Evolutionary conservation across 2,329 filamentous ascomycete species (phyloP), one percentile per base, ranked within the genome.

Genomic region (Penicillium sp.): DNA sequence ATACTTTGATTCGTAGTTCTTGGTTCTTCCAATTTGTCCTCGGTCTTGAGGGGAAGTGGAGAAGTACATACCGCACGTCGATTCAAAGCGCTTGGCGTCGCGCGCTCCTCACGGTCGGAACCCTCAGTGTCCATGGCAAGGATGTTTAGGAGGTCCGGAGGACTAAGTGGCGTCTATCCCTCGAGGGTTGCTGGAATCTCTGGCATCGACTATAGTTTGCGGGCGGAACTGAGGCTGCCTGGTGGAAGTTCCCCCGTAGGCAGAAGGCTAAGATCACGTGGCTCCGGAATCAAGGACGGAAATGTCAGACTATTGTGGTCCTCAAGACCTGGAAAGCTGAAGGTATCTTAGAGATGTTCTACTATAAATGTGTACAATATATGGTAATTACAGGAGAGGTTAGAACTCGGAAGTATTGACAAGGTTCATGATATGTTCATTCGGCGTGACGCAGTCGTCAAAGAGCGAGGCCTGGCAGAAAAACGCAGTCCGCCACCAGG

Each of bases 51-150:
- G 45, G 25, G 30, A 40, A 57, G 59, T 64, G 52, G 52, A 53
- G 52, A 57, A 6, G 30, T 33, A 74, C 74, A 64, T 67, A 76
- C 74, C 45, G 74, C 74, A 55, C 73, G 74, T 64, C 68, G 64
- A 49, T 59, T 51, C 53, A 67, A 25, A 16, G 57, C 58, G 56
- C 63, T 61, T 43, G 69, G 54, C 35, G 52, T 52, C 30, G 69
- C 68, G 25, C 58, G 54, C 38, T 51, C 55, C 30, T 70, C 68
- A 22, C 58, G 68, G 33, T 73, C 73, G 61, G 73, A 65, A 35
- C 64, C 70, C 63, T 69, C 73, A 63, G 68, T 53, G 16, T 75
- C 74, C 74, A 76, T 75, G 48, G 46, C 40, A 53, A 37, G 28
- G n/a, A 6, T 25, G 45, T 28, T 3, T 8, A 48, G 6, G 33